Percentiles rank a stretch among this genome's conserved stretches.
phyloP scores from a whole-genome alignment of 768 basidiomycete genomes.

The Rhodotorula taiwanensis region DNA sequence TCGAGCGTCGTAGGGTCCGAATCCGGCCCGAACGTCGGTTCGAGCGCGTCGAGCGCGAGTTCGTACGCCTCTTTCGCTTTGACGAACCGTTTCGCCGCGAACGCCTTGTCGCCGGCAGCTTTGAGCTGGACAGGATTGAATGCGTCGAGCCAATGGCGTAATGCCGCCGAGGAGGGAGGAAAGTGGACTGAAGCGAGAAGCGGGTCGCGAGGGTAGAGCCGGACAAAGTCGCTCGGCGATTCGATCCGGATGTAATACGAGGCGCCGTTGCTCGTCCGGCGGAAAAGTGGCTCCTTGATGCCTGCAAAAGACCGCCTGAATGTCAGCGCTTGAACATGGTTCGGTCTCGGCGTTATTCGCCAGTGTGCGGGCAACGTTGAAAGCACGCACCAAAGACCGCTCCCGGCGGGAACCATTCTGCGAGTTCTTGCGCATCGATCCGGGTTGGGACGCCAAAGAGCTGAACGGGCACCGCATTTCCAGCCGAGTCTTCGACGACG shows the following conservation, averaged over 20 bases:
- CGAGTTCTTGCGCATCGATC: neutral
- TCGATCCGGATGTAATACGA: slow-evolving; percentile 23
- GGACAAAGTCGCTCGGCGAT: slow-evolving; percentile 16
- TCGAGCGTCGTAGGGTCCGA: neutral
- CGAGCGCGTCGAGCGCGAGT: neutral
- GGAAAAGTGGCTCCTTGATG: slow-evolving; percentile 16
- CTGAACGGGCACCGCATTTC: slow-evolving; percentile 1
- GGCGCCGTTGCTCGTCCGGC: slow-evolving; percentile 2
- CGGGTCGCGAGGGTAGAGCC: slow-evolving; percentile 12
- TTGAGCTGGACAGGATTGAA: neutral
- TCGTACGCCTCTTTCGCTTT: slow-evolving; percentile 20
- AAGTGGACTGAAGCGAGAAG: neutral
- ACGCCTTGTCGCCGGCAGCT: slow-evolving; percentile 4
- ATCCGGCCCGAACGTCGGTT: no score
- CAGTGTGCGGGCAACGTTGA: no score
- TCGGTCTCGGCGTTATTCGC: no score
- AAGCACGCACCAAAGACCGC: slow-evolving; percentile 17
- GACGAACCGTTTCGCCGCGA: neutral
- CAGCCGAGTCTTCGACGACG: slow-evolving; percentile 15
- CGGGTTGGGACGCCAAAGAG: slow-evolving; percentile 7
- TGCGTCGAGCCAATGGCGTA: neutral
- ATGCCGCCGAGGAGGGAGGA: neutral
- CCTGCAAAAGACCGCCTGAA: slow-evolving; percentile 8
- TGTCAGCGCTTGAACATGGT: no score
- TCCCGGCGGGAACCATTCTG: slow-evolving; percentile 9